phyloP scores from a whole-genome alignment of 2,329 filamentous ascomycete genomes.

The Ceratocystis lukuohia region DNA sequence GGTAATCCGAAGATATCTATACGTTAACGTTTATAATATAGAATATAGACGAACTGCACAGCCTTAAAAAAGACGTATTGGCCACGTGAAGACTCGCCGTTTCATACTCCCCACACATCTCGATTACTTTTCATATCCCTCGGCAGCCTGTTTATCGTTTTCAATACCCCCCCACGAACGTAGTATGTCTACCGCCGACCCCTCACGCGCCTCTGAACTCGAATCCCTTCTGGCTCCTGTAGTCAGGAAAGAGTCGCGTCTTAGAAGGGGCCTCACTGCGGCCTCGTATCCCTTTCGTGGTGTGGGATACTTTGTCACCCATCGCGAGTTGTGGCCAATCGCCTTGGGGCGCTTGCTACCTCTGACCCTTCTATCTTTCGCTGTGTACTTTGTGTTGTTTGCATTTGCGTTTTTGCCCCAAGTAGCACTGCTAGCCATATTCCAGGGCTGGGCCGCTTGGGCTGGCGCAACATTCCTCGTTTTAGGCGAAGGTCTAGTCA shows the following conservation, averaged over 20 bases:
- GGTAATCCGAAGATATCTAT: not conserved
- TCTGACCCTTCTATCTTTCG: conserved; percentile 63
- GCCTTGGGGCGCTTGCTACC: conserved; percentile 67
- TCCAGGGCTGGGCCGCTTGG: conserved; percentile 81
- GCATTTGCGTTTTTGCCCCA: conserved; percentile 80
- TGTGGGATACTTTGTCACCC: conserved; percentile 65
- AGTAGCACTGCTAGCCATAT: conserved; percentile 76
- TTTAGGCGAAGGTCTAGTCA: conserved; percentile 65
- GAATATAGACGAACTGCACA: not conserved
- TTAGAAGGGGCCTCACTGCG: conserved; percentile 31
- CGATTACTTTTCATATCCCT: too few relatives aligned
- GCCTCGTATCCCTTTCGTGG: conserved; percentile 52
- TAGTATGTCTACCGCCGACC: not conserved
- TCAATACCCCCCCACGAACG: not conserved
- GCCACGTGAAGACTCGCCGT: not conserved
- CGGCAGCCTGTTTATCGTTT: not conserved
- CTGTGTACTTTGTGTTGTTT: conserved; percentile 78
- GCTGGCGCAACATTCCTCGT: conserved; percentile 77
- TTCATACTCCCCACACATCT: not conserved
- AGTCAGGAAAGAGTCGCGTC: not conserved
- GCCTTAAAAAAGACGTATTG: not conserved
- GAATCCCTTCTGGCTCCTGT: conserved; percentile 9
- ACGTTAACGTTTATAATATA: not conserved
- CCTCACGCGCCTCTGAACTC: conserved; percentile 1
- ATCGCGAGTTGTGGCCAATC: conserved; percentile 71